Evolutionary conservation across 805 yeast species (phyloP).

Genomic region (Kodamaea kaohsiungensis): DNA sequence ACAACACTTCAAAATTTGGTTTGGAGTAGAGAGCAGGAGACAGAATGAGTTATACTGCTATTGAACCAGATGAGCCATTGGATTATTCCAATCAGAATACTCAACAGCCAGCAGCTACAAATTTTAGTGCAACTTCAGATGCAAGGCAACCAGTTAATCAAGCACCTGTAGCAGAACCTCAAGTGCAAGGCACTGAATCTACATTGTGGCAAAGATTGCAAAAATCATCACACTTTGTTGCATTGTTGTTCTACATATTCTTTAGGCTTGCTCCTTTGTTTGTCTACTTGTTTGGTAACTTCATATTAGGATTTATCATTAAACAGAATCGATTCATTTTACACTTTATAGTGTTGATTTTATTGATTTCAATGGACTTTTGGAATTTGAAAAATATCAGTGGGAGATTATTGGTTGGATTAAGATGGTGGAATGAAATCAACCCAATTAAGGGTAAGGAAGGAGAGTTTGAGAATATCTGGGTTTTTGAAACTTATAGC

Average conservation of each 20-base stretch:
- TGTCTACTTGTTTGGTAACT: constrained; percentile 68
- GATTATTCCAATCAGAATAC: constrained; percentile 1
- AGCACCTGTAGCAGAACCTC: not conserved
- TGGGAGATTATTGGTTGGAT: constrained; percentile 86
- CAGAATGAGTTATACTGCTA: constrained; percentile 25
- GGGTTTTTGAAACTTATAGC: constrained; percentile 90
- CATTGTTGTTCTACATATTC: constrained; percentile 61
- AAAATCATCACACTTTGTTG: constrained; percentile 84
- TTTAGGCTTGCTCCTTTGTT: constrained; percentile 65
- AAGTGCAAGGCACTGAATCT: not conserved
- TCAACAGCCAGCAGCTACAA: not conserved
- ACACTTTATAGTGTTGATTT: constrained; percentile 74
- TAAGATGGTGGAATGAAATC: constrained; percentile 95
- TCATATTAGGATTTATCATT: constrained; percentile 52
- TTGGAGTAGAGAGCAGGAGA: constrained; percentile 4
- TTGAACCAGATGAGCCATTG: constrained; percentile 27
- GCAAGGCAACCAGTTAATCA: not conserved
- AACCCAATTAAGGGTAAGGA: constrained; percentile 43
- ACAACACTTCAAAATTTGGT: constrained; percentile 1
- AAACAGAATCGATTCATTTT: constrained; percentile 52
- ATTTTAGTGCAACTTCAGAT: not conserved
- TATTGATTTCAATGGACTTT: constrained; percentile 84
- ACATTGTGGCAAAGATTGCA: constrained; percentile 31
- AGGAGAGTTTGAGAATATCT: constrained; percentile 61
- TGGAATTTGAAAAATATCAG: constrained; percentile 92